Evolutionary conservation across 768 basidiomycete genomes (phyloP), one percentile per base, ranked within the genome.

Genomic region (Termitomyces sp.): DNA sequence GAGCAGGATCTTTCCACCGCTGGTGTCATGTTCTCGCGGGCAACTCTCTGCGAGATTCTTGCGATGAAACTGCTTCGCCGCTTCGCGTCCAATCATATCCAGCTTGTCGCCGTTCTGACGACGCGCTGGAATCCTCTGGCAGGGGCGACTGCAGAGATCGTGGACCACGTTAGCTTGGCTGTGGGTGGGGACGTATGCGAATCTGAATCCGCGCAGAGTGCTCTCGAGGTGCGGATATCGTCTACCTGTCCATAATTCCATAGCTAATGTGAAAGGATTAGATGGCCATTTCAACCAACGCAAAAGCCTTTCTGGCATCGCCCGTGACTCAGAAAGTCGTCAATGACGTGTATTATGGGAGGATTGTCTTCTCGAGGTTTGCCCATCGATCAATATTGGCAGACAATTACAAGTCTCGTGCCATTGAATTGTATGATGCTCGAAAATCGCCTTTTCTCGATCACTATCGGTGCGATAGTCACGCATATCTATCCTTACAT

Each of bases 251-350:
- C 12, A n/a, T 39, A 30, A 24, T 54, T 18, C n/a, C 52, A 12
- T 20, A 16, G 11, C 30, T 47, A 34, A 54, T 16, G 47, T 13
- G 47, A 33, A 34, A 52, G 22, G 9, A 42, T 2, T 67, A 95
- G 91, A 87, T 97, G 81, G 93, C 94, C 3, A 92, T 98, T 65
- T 83, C 88, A 8, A 94, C 93, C 0, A 77, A 85, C 54, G 82
- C 93, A 4, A 98, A 96, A 70, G 77, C 81, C 31, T 96, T 98
- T 67, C 76, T 97, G 12, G 81, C 93, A 1, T 84, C 88, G 0
- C 86, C 93, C 0, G 80, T 97, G 24, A 86, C 93, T 3, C 95
- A 98, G 70, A 85, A 85, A 55, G 87, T 97, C 30, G 84, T 98
- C 37, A 87, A 88, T 64, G 89, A 94, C 55, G 91, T 99, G 51